Evolutionary conservation across 2,329 filamentous ascomycete genomes (phyloP).

Genomic region (Trichoderma sp.): DNA sequence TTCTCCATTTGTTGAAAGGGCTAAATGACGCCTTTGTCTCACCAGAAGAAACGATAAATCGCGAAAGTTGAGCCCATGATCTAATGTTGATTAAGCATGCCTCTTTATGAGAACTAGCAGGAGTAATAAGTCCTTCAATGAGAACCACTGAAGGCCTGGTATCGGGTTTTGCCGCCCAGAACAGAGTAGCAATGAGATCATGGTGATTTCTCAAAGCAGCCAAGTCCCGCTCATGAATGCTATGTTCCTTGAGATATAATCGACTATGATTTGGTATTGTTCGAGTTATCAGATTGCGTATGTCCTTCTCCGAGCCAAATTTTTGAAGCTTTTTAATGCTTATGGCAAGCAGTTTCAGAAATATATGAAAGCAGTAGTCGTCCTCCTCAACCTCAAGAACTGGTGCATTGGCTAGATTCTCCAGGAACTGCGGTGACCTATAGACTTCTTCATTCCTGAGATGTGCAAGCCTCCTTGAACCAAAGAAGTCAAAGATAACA

Average conservation of each 20-base stretch:
- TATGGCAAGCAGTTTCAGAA: slow-evolving; percentile 61
- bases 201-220: slow-evolving; percentile 66
- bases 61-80: slow-evolving; percentile 61
- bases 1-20: slow-evolving; percentile 49
- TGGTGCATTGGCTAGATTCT: slow-evolving; percentile 48
- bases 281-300: slow-evolving; percentile 59
- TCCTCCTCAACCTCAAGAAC: slow-evolving; percentile 50
- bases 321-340: slow-evolving; percentile 52
- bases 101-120: slow-evolving; percentile 62
- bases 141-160: slow-evolving; percentile 52
- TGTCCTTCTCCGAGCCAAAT: slow-evolving; percentile 51
- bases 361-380: slow-evolving; percentile 65
- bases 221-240: slow-evolving; percentile 57
- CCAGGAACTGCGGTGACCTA: slow-evolving; percentile 59
- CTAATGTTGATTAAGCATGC: slow-evolving; percentile 62
- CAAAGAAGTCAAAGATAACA: slow-evolving; percentile 66
- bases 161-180: slow-evolving; percentile 58
- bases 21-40: slow-evolving; percentile 49
- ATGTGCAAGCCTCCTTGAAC: slow-evolving; percentile 58
- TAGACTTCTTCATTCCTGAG: slow-evolving; percentile 63
- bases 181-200: slow-evolving; percentile 64
- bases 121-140: slow-evolving; percentile 58
- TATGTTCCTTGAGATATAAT: slow-evolving; percentile 61
- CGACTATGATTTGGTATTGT: slow-evolving; percentile 65
- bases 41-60: slow-evolving; percentile 52